A percentile compares a stretch with the other conserved stretches of the same genome.
Conservation (phyloP, 495 filamentous ascomycete species). For the Tetracladium setigerum region DNA sequence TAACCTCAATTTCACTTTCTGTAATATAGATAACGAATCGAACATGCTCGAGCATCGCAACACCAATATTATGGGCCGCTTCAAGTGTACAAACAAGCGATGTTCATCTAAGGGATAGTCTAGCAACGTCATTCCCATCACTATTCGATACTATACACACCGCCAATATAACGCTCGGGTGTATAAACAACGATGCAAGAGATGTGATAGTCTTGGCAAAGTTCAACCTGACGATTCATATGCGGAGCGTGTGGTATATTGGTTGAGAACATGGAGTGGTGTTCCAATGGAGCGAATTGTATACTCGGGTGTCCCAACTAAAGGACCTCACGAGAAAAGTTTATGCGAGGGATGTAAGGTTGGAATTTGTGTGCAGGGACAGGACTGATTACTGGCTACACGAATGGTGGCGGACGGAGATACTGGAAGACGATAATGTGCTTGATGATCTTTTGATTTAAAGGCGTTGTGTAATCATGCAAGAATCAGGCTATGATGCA, state of each 20-base stretch:
- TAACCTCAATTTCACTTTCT: slow-evolving; percentile 21
- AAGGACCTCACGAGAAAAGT: slow-evolving; percentile 31
- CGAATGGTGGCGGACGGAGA: too few relatives aligned
- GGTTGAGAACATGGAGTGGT: slow-evolving; percentile 42
- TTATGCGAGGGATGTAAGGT: slow-evolving; percentile 43
- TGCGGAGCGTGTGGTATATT: slow-evolving; percentile 41
- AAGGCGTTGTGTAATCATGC: too few relatives aligned
- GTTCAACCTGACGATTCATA: slow-evolving; percentile 35
- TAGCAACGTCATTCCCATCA: slow-evolving; percentile 37
- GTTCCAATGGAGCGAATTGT: slow-evolving; percentile 26
- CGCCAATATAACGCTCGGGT: slow-evolving; percentile 38
- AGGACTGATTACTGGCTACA: too few relatives aligned
- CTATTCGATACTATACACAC: slow-evolving; percentile 34
- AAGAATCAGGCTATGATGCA: too few relatives aligned
- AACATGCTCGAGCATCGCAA: slow-evolving; percentile 15
- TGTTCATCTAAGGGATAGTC: slow-evolving; percentile 26
- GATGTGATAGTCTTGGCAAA: slow-evolving; percentile 25
- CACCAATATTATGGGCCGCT: slow-evolving; percentile 29
- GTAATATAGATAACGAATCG: slow-evolving; percentile 15
- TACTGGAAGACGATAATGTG: too few relatives aligned
- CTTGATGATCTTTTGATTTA: too few relatives aligned
- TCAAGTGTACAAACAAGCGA: slow-evolving; percentile 25
- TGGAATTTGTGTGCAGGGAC: slow-evolving; percentile 41
- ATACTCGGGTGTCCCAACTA: slow-evolving; percentile 22
- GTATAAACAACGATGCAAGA: slow-evolving; percentile 36